Evolutionary conservation across 2,329 filamentous ascomycete genomes (phyloP).

Genomic region (Lecanicillium sp.): DNA sequence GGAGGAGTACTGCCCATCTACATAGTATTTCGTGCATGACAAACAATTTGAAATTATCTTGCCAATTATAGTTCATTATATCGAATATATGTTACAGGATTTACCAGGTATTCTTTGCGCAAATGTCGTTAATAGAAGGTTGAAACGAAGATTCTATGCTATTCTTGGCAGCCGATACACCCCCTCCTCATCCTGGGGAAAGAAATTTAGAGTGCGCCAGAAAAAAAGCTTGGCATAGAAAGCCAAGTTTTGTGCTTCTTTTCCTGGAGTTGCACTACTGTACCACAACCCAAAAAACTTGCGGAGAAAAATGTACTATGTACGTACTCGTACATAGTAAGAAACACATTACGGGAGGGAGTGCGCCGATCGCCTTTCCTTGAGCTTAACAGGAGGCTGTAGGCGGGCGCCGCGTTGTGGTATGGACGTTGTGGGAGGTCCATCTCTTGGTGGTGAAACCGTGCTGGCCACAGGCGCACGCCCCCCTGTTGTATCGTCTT

Average conservation of each 20-base stretch:
- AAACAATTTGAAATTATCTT: too few relatives aligned
- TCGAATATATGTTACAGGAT: too few relatives aligned
- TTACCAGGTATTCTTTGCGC: too few relatives aligned
- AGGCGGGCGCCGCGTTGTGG: too few relatives aligned
- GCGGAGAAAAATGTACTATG: not conserved
- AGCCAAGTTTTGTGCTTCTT: conserved; percentile 9
- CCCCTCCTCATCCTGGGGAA: not conserved
- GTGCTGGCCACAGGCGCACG: too few relatives aligned
- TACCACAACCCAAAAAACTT: too few relatives aligned
- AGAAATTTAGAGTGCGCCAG: not conserved
- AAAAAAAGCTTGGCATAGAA: conserved; percentile 9
- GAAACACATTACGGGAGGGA: not conserved
- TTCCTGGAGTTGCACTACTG: not conserved
- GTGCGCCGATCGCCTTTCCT: not conserved
- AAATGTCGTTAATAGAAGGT: not conserved
- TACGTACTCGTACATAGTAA: not conserved
- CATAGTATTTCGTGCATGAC: too few relatives aligned
- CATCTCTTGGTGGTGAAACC: too few relatives aligned
- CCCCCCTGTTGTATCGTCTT: too few relatives aligned
- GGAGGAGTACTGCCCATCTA: too few relatives aligned
- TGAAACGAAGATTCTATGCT: conserved; percentile 4
- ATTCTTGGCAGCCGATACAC: conserved; percentile 2
- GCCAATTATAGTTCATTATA: too few relatives aligned
- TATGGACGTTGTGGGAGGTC: too few relatives aligned
- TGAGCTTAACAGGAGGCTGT: not conserved